phyloP scores from a whole-genome alignment of 345 rosid species.

The Eucalyptus sideroxylon region DNA sequence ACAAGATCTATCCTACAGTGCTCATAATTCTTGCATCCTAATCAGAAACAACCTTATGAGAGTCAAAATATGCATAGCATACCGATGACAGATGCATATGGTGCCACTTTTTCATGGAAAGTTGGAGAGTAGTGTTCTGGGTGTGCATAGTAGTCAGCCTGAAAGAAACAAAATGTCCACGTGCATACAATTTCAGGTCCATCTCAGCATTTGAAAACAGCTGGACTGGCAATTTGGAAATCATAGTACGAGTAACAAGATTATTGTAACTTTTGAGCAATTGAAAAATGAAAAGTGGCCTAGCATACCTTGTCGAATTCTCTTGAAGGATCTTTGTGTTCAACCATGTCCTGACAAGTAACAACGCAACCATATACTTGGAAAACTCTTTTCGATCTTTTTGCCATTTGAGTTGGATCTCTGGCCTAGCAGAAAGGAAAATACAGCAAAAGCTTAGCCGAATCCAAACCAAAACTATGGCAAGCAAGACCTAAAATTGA shows the following conservation, averaged over 20 bases:
- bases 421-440: conserved; percentile 22
- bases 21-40: not conserved
- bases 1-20: not conserved
- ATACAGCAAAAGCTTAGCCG: not conserved
- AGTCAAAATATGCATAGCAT: conserved; percentile 3
- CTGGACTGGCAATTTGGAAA: not conserved
- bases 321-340: conserved; percentile 58
- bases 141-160: conserved; percentile 90
- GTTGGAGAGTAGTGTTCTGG: conserved; percentile 77
- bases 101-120: conserved; percentile 69
- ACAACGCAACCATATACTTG: conserved; percentile 83
- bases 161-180: conserved; percentile 1
- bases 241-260: not conserved
- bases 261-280: not conserved
- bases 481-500: not conserved
- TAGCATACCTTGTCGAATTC: conserved; percentile 58
- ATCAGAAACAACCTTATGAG: not conserved
- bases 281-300: not conserved
- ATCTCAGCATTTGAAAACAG: not conserved
- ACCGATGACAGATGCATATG: conserved; percentile 84
- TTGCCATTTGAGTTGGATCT: conserved; percentile 7
- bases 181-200: not conserved
- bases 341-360: conserved; percentile 75
- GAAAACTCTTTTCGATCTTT: conserved; percentile 48
- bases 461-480: not conserved